Evolutionary conservation across 768 basidiomycete species (phyloP).

Genomic region (Lactarius evosmus): DNA sequence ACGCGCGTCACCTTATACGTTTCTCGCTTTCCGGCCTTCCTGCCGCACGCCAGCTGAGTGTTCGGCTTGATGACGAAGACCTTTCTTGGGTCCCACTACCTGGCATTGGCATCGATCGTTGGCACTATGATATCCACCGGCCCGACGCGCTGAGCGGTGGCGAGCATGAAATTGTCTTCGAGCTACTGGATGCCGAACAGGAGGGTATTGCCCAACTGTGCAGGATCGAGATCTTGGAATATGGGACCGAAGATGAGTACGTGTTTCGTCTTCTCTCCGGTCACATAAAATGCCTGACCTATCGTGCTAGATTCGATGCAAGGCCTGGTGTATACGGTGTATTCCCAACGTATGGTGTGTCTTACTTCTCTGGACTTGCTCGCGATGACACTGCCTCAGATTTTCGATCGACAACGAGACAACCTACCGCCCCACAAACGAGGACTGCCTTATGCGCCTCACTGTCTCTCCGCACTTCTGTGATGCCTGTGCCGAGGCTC

Average conservation of each 20-base stretch:
- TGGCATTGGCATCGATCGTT: slow-evolving; percentile 64
- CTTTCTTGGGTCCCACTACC: slow-evolving; percentile 56
- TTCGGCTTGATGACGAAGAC: slow-evolving; percentile 58
- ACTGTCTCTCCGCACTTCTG: slow-evolving; percentile 72
- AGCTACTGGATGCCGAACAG: slow-evolving; percentile 45
- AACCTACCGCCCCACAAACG: slow-evolving; percentile 77
- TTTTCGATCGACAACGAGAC: slow-evolving; percentile 63
- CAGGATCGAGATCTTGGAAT: slow-evolving; percentile 71
- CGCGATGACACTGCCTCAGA: slow-evolving; percentile 35
- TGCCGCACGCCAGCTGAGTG: slow-evolving; percentile 45
- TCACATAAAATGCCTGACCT: slow-evolving; percentile 6
- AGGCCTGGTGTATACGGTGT: slow-evolving; percentile 57
- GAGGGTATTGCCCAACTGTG: slow-evolving; percentile 66
- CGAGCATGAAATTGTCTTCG: slow-evolving; percentile 57
- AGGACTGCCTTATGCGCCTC: slow-evolving; percentile 78
- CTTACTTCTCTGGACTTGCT: neutral
- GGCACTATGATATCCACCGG: slow-evolving; percentile 65
- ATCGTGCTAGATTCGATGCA: slow-evolving; percentile 52
- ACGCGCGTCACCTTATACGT: slow-evolving; percentile 55
- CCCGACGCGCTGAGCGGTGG: slow-evolving; percentile 45
- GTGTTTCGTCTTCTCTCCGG: slow-evolving; percentile 29
- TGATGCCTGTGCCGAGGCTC: slow-evolving; percentile 66
- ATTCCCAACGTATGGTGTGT: slow-evolving; percentile 63
- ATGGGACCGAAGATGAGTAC: slow-evolving; percentile 59
- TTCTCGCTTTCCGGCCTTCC: slow-evolving; percentile 77